Evolutionary conservation across 1,139 yeast genomes (phyloP).

Genomic region (Neolecta irregularis): DNA sequence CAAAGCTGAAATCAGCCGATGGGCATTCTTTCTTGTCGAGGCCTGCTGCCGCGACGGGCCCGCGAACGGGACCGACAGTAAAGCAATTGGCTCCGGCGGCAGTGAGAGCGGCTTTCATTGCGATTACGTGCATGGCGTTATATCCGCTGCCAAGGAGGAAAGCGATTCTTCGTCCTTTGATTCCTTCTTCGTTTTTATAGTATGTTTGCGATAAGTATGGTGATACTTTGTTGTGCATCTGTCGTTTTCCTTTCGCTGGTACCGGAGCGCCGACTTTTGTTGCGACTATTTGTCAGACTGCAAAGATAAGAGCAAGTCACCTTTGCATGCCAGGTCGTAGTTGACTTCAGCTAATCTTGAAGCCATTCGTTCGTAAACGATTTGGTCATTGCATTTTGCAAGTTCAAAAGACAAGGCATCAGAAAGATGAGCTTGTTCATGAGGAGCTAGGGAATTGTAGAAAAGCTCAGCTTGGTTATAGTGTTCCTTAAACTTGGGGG

Average conservation of each 20-base stretch:
- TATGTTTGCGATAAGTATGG: slow-evolving; percentile 4
- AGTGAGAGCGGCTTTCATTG: not conserved
- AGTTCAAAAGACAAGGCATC: slow-evolving; percentile 7
- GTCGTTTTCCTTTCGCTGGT: slow-evolving; percentile 1
- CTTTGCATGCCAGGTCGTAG: slow-evolving; percentile 3
- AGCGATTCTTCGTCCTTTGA: slow-evolving; percentile 5
- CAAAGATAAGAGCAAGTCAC: too few species aligned
- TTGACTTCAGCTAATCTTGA: slow-evolving; percentile 4
- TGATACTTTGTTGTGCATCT: not conserved
- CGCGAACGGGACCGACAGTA: slow-evolving; percentile 1
- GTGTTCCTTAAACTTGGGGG: slow-evolving; percentile 6
- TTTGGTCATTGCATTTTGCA: slow-evolving; percentile 6
- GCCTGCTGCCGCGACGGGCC: slow-evolving; percentile 5
- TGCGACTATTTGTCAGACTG: too few species aligned
- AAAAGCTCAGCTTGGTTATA: slow-evolving; percentile 6
- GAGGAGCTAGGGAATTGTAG: slow-evolving; percentile 5
- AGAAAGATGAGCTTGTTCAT: slow-evolving; percentile 6
- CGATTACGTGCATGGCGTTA: not conserved
- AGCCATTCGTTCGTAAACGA: slow-evolving; percentile 6
- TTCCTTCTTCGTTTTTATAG: not conserved
- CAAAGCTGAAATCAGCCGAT: slow-evolving; percentile 3
- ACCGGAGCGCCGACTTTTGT: slow-evolving; percentile 5
- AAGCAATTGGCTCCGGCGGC: slow-evolving; percentile 4
- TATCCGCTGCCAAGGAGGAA: slow-evolving; percentile 6
- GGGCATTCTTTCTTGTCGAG: slow-evolving; percentile 1